phyloP scores from a whole-genome alignment of 805 yeast species.

The Tetrapisispora fleetii region DNA sequence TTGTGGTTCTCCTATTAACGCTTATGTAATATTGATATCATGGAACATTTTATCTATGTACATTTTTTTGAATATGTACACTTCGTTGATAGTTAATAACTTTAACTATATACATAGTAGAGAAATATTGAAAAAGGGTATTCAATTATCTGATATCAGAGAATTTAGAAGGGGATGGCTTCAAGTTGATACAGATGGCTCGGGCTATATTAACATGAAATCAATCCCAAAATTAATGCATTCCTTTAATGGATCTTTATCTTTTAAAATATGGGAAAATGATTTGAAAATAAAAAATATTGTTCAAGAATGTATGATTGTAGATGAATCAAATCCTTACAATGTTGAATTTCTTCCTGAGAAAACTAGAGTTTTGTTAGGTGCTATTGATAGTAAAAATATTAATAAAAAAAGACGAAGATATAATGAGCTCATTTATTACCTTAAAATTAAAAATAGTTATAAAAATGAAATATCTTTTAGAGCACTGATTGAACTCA shows the following conservation, averaged over 20 bases:
- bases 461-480: not conserved
- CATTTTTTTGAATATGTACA: conserved; percentile 1
- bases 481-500: not conserved
- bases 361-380: not conserved
- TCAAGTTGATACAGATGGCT: not conserved
- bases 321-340: not conserved
- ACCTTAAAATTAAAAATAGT: not conserved
- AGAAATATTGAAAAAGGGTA: not conserved
- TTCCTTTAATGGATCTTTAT: not conserved
- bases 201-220: not conserved
- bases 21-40: not conserved
- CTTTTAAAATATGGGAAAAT: not conserved
- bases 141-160: not conserved
- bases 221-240: not conserved
- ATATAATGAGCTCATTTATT: not conserved
- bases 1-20: not conserved
- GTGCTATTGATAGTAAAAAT: not conserved
- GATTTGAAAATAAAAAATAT: not conserved
- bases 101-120: conserved; percentile 1
- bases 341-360: not conserved
- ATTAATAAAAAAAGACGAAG: not conserved
- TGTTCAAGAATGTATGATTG: not conserved
- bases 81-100: not conserved
- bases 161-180: not conserved
- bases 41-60: conserved; percentile 4